These are phyloP conservation scores for Pistacia atlantica DNA, from an alignment of 345 rosid genomes.

Conservation along the genomic window DNA sequence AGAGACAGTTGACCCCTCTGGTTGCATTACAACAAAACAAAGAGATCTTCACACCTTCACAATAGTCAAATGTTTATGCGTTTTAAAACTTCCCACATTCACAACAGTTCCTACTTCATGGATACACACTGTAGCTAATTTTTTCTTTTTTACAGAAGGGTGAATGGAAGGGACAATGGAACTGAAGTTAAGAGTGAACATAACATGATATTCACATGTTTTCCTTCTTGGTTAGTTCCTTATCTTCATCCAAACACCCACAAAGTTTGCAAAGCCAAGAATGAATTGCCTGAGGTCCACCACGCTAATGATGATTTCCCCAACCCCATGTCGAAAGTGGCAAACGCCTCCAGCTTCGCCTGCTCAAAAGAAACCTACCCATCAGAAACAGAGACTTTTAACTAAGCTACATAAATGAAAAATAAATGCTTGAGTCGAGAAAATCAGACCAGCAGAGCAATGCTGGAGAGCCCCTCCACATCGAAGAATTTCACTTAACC, in stretches of 20 bases:
- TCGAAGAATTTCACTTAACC: constrained; percentile 24
- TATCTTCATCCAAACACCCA: constrained; percentile 8
- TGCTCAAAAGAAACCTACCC: constrained; percentile 14
- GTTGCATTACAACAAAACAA: background rate
- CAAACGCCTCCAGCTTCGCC: constrained; percentile 24
- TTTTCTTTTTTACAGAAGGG: constrained; percentile 10
- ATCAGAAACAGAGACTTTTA: background rate
- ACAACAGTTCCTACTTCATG: constrained; percentile 1
- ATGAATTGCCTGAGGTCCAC: constrained; percentile 62
- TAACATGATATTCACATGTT: background rate
- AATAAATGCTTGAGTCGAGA: background rate
- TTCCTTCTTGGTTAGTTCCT: background rate
- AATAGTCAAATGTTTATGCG: background rate
- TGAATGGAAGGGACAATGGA: background rate
- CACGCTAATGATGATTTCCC: constrained; percentile 1
- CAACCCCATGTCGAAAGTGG: constrained; percentile 11
- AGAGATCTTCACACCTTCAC: background rate
- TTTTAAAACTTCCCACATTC: background rate
- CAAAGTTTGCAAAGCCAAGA: constrained; percentile 61
- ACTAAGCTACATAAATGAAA: background rate
- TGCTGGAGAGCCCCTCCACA: constrained; percentile 23
- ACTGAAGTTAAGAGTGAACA: background rate
- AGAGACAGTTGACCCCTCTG: background rate
- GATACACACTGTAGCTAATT: background rate
- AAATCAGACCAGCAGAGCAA: constrained; percentile 25